These are phyloP conservation scores for Rhododendron mucronatum DNA, from an alignment of 148 eudicot genomes.

Conservation along the genomic window DNA sequence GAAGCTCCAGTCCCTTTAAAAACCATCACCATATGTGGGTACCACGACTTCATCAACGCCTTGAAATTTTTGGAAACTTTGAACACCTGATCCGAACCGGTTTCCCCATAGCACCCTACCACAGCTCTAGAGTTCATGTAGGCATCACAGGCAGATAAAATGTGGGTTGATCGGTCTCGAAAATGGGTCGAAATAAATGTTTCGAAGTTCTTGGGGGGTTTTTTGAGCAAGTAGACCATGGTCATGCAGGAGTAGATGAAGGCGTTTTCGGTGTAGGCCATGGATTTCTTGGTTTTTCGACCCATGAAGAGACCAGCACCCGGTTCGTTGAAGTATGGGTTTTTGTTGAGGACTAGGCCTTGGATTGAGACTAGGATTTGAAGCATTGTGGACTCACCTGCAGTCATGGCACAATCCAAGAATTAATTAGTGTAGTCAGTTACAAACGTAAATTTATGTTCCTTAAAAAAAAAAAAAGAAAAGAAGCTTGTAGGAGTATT, in stretches of 20 bases:
- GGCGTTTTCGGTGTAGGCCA: constrained; percentile 39
- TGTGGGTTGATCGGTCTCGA: constrained; percentile 16
- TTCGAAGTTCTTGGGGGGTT: constrained; percentile 49
- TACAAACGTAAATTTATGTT: too few species aligned
- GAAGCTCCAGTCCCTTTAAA: constrained; percentile 23
- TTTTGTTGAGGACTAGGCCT: constrained; percentile 69
- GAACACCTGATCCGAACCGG: neutral
- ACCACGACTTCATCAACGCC: constrained; percentile 18
- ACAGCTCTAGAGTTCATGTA: constrained; percentile 26
- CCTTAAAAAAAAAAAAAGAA: too few species aligned
- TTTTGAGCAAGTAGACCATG: constrained; percentile 32
- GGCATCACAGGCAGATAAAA: constrained; percentile 37
- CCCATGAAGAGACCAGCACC: constrained; percentile 19
- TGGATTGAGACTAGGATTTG: constrained; percentile 79
- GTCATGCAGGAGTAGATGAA: constrained; percentile 53
- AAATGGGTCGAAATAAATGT: constrained; percentile 40
- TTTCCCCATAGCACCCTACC: constrained; percentile 30
- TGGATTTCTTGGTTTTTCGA: constrained; percentile 18
- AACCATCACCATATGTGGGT: constrained; percentile 21
- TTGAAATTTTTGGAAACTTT: constrained; percentile 19
- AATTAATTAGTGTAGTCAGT: neutral
- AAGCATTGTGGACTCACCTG: constrained; percentile 40
- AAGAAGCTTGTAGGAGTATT: neutral
- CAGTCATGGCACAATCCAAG: neutral
- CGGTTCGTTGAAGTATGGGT: constrained; percentile 77